Percentiles rank a stretch among this genome's conserved stretches.
phyloP scores from a whole-genome alignment of 768 basidiomycete genomes.

The Tephrocybe sp. region DNA sequence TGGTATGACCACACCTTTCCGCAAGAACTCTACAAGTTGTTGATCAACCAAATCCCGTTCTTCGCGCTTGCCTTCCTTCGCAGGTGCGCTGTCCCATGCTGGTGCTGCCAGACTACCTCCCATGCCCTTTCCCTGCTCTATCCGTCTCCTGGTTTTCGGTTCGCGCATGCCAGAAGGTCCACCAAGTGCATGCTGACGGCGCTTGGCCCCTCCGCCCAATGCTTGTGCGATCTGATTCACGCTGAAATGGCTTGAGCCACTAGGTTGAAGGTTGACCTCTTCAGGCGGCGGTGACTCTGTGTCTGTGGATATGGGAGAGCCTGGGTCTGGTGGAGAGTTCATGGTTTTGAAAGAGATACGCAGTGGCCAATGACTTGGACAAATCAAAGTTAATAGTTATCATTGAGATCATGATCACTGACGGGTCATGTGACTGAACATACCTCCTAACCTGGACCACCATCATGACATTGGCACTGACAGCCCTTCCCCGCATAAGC shows the following conservation, averaged over 20 bases:
- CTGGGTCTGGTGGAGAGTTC: conserved; percentile 42
- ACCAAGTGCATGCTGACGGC: conserved; percentile 45
- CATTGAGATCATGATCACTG: no score
- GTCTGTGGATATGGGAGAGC: conserved; percentile 39
- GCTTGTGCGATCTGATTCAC: conserved; percentile 34
- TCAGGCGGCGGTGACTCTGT: conserved; percentile 44
- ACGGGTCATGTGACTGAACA: no score
- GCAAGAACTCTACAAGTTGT: conserved; percentile 47
- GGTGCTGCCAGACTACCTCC: conserved; percentile 12
- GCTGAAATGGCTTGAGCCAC: conserved; percentile 19
- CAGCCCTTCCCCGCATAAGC: no score
- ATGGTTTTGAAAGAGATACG: conserved; percentile 8
- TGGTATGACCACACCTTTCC: conserved; percentile 42
- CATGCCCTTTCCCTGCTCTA: conserved; percentile 31
- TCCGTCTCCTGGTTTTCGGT: conserved; percentile 47
- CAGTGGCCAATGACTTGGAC: no score
- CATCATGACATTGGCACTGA: no score
- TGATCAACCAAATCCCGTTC: conserved; percentile 56
- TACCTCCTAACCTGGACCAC: no score
- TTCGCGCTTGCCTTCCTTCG: conserved; percentile 43
- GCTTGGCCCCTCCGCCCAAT: conserved; percentile 39
- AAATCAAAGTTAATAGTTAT: no score
- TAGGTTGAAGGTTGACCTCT: conserved; percentile 26
- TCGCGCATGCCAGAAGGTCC: conserved; percentile 44
- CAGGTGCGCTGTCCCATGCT: conserved; percentile 19